A percentile compares a stretch with the other conserved stretches of the same genome.
phyloP scores from a whole-genome alignment of 106 monocot genomes.

The Apostasia shenzhenica region DNA sequence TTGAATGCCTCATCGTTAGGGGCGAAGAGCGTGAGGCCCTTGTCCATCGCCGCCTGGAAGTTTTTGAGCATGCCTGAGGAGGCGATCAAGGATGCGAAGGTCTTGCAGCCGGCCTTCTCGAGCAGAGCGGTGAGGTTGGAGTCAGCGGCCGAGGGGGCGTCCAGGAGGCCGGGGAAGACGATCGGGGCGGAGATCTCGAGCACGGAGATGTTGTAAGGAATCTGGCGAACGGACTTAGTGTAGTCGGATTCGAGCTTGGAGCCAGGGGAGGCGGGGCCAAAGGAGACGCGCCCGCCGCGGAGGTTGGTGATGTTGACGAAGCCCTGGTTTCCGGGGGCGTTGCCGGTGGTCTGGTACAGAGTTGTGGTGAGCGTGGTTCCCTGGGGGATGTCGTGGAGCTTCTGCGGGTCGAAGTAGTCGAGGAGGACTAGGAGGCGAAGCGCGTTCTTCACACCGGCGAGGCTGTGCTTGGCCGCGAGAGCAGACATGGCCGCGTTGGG shows the following conservation, averaged over 20 bases:
- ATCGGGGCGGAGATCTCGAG: conserved; percentile 81
- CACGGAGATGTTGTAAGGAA: conserved; percentile 80
- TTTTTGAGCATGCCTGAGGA: conserved; percentile 80
- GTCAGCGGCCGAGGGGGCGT: conserved; percentile 33
- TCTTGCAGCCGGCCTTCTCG: conserved; percentile 90
- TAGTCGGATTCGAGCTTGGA: conserved; percentile 49
- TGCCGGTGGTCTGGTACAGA: conserved; percentile 81
- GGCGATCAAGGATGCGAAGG: conserved; percentile 54
- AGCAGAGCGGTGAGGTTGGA: conserved; percentile 73
- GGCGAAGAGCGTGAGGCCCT: conserved; percentile 75
- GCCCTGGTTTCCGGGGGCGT: conserved; percentile 52
- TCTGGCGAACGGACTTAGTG: conserved; percentile 60
- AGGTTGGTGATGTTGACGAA: conserved; percentile 84
- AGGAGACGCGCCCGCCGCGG: conserved; percentile 61
- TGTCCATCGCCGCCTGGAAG: conserved; percentile 63
- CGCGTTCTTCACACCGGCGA: conserved; percentile 74
- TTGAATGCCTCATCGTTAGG: conserved; percentile 90
- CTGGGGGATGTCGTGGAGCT: conserved; percentile 63
- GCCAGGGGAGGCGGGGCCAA: conserved; percentile 52
- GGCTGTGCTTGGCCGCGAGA: conserved; percentile 45
- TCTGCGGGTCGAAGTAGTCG: conserved; percentile 79
- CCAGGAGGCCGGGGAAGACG: conserved; percentile 71
- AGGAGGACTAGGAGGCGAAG: conserved; percentile 82
- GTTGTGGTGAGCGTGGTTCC: conserved; percentile 65
- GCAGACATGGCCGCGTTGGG: conserved; percentile 59